phyloP scores from a whole-genome alignment of 805 yeast genomes.

The Lipomyces oligophaga region DNA sequence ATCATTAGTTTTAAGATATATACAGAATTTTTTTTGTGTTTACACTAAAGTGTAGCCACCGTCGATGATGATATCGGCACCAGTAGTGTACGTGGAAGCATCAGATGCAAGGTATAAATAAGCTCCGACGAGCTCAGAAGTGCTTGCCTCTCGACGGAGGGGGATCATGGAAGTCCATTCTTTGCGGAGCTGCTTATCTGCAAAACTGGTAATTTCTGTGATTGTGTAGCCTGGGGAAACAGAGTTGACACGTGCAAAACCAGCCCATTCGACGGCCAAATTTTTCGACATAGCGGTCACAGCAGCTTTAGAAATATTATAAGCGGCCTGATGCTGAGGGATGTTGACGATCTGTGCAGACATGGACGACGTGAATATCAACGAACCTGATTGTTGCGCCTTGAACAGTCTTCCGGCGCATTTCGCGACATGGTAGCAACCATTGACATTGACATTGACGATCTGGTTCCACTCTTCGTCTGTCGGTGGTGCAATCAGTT shows the following conservation, averaged over 20 bases:
- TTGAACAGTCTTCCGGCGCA: slow-evolving; percentile 48
- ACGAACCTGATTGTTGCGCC: slow-evolving; percentile 13
- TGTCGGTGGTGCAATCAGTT: slow-evolving; percentile 13
- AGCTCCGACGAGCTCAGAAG: slow-evolving; percentile 51
- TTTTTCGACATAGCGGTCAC: slow-evolving; percentile 50
- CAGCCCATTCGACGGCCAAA: slow-evolving; percentile 55
- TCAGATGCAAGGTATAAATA: slow-evolving; percentile 47
- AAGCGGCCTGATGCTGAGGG: slow-evolving; percentile 52
- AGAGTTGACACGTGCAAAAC: slow-evolving; percentile 49
- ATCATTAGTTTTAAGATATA: too few relatives aligned
- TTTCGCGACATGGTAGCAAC: slow-evolving; percentile 52
- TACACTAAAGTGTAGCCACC: slow-evolving; percentile 38
- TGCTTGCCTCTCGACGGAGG: slow-evolving; percentile 52
- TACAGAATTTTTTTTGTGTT: too few relatives aligned
- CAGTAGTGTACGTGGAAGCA: slow-evolving; percentile 51
- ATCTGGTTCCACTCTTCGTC: slow-evolving; percentile 18
- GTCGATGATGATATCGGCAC: slow-evolving; percentile 51
- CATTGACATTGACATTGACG: slow-evolving; percentile 20
- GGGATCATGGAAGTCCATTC: slow-evolving; percentile 50
- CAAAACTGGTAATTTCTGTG: slow-evolving; percentile 50
- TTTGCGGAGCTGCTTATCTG: slow-evolving; percentile 46
- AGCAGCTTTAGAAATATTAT: slow-evolving; percentile 55
- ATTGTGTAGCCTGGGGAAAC: slow-evolving; percentile 52
- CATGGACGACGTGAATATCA: slow-evolving; percentile 51
- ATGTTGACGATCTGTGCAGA: slow-evolving; percentile 52